Evolutionary conservation across 2,329 filamentous ascomycete genomes (phyloP), one percentile per base, ranked within the genome.

Genomic region (Didymosphaeria variabile): DNA sequence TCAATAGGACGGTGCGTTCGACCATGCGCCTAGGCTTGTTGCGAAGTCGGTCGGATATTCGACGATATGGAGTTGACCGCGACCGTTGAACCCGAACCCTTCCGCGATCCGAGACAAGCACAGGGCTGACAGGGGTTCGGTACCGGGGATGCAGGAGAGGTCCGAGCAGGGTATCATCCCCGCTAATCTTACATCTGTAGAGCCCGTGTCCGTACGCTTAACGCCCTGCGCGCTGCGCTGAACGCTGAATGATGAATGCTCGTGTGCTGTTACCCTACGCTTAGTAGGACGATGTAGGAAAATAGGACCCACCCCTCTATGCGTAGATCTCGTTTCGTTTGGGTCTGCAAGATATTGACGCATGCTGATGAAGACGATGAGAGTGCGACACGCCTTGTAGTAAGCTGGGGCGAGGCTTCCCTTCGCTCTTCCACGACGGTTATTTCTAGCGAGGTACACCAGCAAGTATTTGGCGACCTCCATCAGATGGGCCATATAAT

Each of bases 101-200:
- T 8, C n/a, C 17, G 57, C 21, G 51, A 31, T 21, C 53, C 58
- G 46, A 57, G 46, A 55, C 50, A 55, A 12, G 15, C 23, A 29
- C 47, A 60, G 29, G 53, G 58, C 46, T 56, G 46, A 46, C 58
- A 44, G 17, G 34, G 42, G 26, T 40, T 50, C 17, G 5, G 40
- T 58, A 54, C 47, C 38, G 56, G 47, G 47, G 58, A 51, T 40
- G 51, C 53, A 53, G 53, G 19, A 53, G n/a, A 38, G 47, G 50
- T 47, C 58, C 53, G 58, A 52, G 58, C 45, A 45, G 49, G 51
- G 40, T 15, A 36, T 38, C 52, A 45, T 21, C 52, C 29, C 23
- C 15, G 36, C 38, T 32, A 40, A 49, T 49, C 50, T 59, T 13
- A 45, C 38, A 19, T 12, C n/a, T 40, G 7, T 17, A 5, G 19